phyloP scores from a whole-genome alignment of 495 filamentous ascomycete genomes.

The Penicillium canescens region DNA sequence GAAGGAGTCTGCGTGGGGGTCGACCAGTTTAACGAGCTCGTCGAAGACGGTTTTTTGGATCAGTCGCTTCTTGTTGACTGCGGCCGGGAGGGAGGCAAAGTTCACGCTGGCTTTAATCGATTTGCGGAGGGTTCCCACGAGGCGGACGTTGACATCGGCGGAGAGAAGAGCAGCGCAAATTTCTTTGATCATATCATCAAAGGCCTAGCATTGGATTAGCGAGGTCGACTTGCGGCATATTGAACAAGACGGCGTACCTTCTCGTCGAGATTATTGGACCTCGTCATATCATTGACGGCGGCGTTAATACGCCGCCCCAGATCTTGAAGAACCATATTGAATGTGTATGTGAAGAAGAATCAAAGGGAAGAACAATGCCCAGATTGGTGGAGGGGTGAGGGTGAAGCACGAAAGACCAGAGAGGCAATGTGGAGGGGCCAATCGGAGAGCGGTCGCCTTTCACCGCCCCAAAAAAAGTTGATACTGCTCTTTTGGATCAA shows the following conservation, averaged over 20 bases:
- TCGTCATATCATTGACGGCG: constrained; percentile 90
- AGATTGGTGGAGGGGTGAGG: constrained; percentile 20
- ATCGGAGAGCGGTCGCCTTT: constrained; percentile 33
- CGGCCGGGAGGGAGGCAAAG: constrained; percentile 84
- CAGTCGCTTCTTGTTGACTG: constrained; percentile 94
- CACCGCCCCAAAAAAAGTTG: constrained; percentile 39
- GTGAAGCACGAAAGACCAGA: constrained; percentile 25
- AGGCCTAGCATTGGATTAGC: constrained; percentile 59
- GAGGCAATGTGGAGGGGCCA: constrained; percentile 34
- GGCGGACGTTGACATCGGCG: constrained; percentile 93
- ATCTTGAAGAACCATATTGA: constrained; percentile 95
- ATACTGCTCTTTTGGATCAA: constrained; percentile 11
- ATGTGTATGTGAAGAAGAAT: not conserved
- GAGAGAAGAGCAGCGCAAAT: constrained; percentile 92
- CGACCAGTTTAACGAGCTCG: constrained; percentile 91
- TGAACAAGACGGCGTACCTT: constrained; percentile 59
- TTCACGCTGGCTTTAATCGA: constrained; percentile 90
- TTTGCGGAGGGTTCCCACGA: constrained; percentile 90
- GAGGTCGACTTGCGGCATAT: constrained; percentile 5
- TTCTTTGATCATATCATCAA: constrained; percentile 97
- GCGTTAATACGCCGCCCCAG: constrained; percentile 97
- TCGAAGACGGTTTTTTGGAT: constrained; percentile 99
- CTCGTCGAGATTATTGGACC: constrained; percentile 90
- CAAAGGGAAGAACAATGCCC: constrained; percentile 9
- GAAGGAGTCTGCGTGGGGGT: constrained; percentile 94